Evolutionary conservation across 2,329 filamentous ascomycete species (phyloP).

Genomic region (Myotisia sp.): DNA sequence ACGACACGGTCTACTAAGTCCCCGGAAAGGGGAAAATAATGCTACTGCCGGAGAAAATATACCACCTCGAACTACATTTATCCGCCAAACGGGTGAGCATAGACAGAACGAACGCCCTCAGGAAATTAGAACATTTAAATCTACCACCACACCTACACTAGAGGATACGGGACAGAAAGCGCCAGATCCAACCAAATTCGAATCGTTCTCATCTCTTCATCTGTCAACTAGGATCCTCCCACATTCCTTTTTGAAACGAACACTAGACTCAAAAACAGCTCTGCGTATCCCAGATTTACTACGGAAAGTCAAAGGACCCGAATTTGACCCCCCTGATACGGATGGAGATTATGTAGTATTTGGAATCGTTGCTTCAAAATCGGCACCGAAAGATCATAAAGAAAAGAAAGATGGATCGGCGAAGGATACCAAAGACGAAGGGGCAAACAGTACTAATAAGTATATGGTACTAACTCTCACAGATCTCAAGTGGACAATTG

Average conservation of each 20-base stretch:
- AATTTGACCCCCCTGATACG: conserved; percentile 65
- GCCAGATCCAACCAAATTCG: conserved; percentile 52
- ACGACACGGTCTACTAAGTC: not conserved
- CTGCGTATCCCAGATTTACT: conserved; percentile 70
- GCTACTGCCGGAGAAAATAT: conserved; percentile 10
- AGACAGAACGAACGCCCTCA: not conserved
- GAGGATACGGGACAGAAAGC: conserved; percentile 14
- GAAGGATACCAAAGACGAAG: conserved; percentile 37
- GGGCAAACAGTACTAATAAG: conserved; percentile 52
- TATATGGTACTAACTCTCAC: conserved; percentile 87
- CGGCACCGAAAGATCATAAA: conserved; percentile 55
- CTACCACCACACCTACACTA: conserved; percentile 5
- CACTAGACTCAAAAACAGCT: conserved; percentile 61
- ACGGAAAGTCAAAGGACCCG: conserved; percentile 64
- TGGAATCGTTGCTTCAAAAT: conserved; percentile 77
- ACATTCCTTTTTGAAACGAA: conserved; percentile 64
- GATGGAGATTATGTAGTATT: conserved; percentile 85
- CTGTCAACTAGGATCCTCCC: conserved; percentile 70
- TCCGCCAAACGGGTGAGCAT: conserved; percentile 12
- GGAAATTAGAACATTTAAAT: not conserved
- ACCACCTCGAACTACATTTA: conserved; percentile 5
- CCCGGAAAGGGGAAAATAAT: not conserved
- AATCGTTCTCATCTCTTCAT: conserved; percentile 74
- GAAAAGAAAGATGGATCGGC: conserved; percentile 27
- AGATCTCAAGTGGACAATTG: conserved; percentile 79